Base-by-base conservation (phyloP, 805 yeast species). In the Saturnispora silvae region DNA sequence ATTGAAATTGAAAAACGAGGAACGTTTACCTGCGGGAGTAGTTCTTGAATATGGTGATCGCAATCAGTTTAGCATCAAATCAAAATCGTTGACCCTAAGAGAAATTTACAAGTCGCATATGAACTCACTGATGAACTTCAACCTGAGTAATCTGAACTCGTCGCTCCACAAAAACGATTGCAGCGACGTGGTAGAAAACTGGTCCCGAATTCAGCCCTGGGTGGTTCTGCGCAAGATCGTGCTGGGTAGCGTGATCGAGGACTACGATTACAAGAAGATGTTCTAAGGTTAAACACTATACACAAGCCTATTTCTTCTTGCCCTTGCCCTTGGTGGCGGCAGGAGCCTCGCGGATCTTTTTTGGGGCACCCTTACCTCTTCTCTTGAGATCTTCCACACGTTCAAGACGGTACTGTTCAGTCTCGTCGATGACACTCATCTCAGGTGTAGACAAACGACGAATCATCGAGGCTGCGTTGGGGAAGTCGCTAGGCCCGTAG, bases 301-400 rank as follows among this genome's bases (percentile, higher is more conserved):
- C n/a, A n/a, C n/a, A n/a, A n/a, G n/a, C n/a, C n/a, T n/a, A n/a
- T n/a, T 22, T 45, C 43, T 51, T 50, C 61, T 68, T 69, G 61
- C 68, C 69, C 51, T 61, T 60, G 40, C 60, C 61, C 40, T 60
- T 60, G 8, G 37, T 38, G 16, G 44, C 40, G 20, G 42, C 33
- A 20, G 60, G 60, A 18, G 61, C 64, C 46, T 65, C 70, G 49
- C 67, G 71, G 61, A 70, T 73, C 67, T 82, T 82, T 66, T 77
- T 73, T 49, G 92, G 94, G 10, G 92, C 85, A 58, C 89, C 87
- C 60, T 82, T 82, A 60, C 84, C 87, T 73, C 92, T 81, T 70
- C 81, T 77, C 67, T 77, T 81, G 59, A 83, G 69, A 33, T 64
- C 65, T 40, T 62, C 74, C 17, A 75, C 76, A 73, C 75, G 75